Percentiles rank a stretch among this genome's conserved stretches.
Evolutionary conservation across 1,284 basidiomycete genomes (phyloP).

Genomic region (Fistulina hepatica): DNA sequence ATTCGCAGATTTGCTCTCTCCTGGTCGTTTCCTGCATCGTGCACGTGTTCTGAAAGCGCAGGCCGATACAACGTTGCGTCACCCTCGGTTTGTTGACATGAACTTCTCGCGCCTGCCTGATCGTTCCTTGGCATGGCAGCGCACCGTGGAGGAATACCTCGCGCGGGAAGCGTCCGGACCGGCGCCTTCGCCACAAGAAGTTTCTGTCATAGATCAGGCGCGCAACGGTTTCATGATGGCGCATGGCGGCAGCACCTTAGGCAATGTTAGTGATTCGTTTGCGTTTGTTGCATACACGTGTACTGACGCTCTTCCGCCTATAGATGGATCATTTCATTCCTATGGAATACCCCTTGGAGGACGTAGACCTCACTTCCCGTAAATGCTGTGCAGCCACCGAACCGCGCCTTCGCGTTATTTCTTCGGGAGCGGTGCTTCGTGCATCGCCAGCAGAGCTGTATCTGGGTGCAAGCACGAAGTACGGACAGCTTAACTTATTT

Average conservation of each 20-base stretch:
- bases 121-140: neutral
- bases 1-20: constrained; percentile 32
- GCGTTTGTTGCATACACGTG: neutral
- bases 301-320: neutral
- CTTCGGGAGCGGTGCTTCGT: neutral
- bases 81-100: constrained; percentile 42
- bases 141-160: constrained; percentile 11
- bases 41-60: constrained; percentile 26
- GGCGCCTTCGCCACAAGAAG: constrained; percentile 2
- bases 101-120: neutral
- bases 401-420: neutral
- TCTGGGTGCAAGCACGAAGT: neutral
- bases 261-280: constrained; percentile 1
- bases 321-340: constrained; percentile 1
- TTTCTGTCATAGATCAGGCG: neutral
- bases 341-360: neutral
- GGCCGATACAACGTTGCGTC: constrained; percentile 20
- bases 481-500: neutral
- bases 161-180: constrained; percentile 29
- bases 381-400: too few species aligned
- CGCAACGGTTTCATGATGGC: neutral
- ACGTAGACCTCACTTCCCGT: neutral
- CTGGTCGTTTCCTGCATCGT: constrained; percentile 35
- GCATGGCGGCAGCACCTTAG: constrained; percentile 1
- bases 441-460: constrained; percentile 3